phyloP scores from a whole-genome alignment of 2,329 filamentous ascomycete genomes.

The Calonectria pauciramosa region DNA sequence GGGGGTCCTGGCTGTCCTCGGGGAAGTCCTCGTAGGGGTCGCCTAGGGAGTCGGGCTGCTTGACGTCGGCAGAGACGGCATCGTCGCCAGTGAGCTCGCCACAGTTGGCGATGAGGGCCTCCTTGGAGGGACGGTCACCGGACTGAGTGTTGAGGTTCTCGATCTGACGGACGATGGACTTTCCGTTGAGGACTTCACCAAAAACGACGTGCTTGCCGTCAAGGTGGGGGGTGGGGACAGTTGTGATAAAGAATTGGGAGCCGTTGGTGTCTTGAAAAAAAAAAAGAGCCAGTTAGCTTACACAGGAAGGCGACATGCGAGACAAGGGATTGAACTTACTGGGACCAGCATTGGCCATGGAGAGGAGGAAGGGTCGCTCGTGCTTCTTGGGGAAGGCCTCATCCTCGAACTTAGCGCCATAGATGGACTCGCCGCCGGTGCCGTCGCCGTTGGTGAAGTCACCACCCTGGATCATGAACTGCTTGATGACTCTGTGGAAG shows the following conservation, averaged over 20 bases:
- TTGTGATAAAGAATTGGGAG: constrained; percentile 98
- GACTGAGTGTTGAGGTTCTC: constrained; percentile 84
- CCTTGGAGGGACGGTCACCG: constrained; percentile 82
- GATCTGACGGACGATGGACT: constrained; percentile 89
- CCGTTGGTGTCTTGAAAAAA: constrained; percentile 82
- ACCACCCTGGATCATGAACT: constrained; percentile 96
- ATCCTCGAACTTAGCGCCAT: constrained; percentile 96
- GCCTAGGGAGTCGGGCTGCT: constrained; percentile 82
- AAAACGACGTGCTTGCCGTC: constrained; percentile 99
- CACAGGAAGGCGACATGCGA: background rate
- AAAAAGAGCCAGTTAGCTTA: constrained; percentile 24
- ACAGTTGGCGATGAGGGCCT: constrained; percentile 84
- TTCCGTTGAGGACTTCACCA: constrained; percentile 92
- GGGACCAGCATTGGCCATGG: constrained; percentile 97
- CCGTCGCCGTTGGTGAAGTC: constrained; percentile 97
- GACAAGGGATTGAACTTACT: constrained; percentile 64
- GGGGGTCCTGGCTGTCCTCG: constrained; percentile 78
- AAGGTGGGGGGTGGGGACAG: constrained; percentile 92
- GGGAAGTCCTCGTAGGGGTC: constrained; percentile 97
- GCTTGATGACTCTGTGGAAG: constrained; percentile 98
- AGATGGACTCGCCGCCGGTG: constrained; percentile 97
- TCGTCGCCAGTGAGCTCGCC: constrained; percentile 84
- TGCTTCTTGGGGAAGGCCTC: constrained; percentile 96
- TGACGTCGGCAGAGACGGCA: constrained; percentile 75
- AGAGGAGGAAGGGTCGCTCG: constrained; percentile 91